phyloP scores from a whole-genome alignment of 768 basidiomycete genomes.

The Scleroderma bovista region DNA sequence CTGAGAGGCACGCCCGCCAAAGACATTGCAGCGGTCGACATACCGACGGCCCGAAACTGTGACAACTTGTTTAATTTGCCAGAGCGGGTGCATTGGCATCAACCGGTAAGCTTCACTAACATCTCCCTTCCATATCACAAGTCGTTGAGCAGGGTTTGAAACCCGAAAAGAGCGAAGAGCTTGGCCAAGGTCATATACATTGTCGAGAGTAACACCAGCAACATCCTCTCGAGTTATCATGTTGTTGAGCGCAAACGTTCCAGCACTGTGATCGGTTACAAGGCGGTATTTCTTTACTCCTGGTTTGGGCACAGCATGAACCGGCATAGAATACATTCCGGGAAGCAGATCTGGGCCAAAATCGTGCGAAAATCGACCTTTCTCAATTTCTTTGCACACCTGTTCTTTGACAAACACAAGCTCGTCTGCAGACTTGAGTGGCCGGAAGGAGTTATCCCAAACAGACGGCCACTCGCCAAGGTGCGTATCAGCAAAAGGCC shows the following conservation, averaged over 20 bases:
- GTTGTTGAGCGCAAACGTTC: slow-evolving; percentile 30
- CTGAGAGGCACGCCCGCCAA: slow-evolving; percentile 19
- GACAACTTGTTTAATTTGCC: slow-evolving; percentile 36
- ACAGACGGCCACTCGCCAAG: slow-evolving; percentile 12
- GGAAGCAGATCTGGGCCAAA: slow-evolving; percentile 27
- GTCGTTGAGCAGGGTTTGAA: fast-evolving
- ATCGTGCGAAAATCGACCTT: slow-evolving; percentile 13
- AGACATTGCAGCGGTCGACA: slow-evolving; percentile 20
- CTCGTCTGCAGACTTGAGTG: slow-evolving; percentile 11
- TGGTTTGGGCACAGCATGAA: slow-evolving; percentile 39
- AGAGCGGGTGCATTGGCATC: slow-evolving; percentile 32
- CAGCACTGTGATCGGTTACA: slow-evolving; percentile 36
- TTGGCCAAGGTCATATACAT: slow-evolving; percentile 27
- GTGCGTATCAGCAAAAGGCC: slow-evolving; percentile 35
- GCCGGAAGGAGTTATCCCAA: not conserved
- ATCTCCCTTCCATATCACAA: slow-evolving; percentile 31
- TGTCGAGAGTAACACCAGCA: slow-evolving; percentile 28
- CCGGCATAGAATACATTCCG: slow-evolving; percentile 39
- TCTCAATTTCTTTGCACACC: not conserved
- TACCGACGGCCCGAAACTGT: slow-evolving; percentile 15
- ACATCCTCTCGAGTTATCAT: slow-evolving; percentile 24
- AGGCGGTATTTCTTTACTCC: slow-evolving; percentile 32
- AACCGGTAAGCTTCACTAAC: slow-evolving; percentile 32
- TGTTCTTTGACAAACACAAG: slow-evolving; percentile 21
- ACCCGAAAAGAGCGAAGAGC: not conserved